Evolutionary conservation across 2,329 filamentous ascomycete species (phyloP).

Genomic region (Sarocladium brachiariae): DNA sequence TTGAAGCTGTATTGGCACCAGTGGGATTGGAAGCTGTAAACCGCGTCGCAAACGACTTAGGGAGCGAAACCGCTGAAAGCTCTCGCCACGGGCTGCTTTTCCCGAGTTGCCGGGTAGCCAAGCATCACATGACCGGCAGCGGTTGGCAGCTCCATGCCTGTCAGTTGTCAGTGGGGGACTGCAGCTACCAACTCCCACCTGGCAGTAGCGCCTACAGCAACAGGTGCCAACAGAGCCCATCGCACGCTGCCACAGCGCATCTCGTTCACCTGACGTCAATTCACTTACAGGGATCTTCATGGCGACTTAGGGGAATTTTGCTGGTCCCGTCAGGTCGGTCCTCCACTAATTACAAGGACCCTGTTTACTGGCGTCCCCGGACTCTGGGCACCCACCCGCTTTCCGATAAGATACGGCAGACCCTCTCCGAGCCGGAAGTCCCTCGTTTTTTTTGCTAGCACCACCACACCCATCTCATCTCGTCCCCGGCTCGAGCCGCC

Average conservation of each 20-base stretch:
- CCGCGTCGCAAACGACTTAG: background rate
- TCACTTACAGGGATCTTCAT: background rate
- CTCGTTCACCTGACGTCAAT: background rate
- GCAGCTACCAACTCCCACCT: background rate
- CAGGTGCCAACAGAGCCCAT: background rate
- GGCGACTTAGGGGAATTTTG: background rate
- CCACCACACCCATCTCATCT: background rate
- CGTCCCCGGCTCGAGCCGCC: constrained; percentile 1
- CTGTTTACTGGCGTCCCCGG: no score
- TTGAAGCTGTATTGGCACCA: background rate
- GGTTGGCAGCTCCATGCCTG: background rate
- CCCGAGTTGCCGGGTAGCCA: background rate
- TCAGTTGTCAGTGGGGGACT: background rate
- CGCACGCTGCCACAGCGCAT: background rate
- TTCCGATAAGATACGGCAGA: background rate
- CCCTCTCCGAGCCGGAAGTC: constrained; percentile 4
- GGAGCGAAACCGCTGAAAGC: no score
- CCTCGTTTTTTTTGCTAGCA: constrained; percentile 9
- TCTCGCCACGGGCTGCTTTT: no score
- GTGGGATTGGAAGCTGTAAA: background rate
- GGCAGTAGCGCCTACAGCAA: background rate
- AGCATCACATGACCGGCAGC: constrained; percentile 7
- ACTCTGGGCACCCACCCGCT: no score
- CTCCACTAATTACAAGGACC: no score
- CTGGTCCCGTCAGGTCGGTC: background rate